These are phyloP conservation scores for Medicago arabica DNA, from an alignment of 306 rosid genomes.

Conservation along the genomic window DNA sequence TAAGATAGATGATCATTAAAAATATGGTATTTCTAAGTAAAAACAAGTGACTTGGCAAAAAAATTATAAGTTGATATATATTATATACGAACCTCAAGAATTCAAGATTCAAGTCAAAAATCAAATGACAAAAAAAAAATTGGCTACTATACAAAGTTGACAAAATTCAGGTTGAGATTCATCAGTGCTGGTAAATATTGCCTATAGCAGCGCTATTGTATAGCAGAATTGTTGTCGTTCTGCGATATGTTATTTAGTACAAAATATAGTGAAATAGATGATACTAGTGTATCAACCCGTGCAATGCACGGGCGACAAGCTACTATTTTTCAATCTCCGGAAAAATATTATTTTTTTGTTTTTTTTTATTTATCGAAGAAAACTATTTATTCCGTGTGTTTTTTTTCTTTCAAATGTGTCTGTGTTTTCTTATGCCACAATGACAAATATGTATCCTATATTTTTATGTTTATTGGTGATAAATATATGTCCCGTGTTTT, in stretches of 20 bases:
- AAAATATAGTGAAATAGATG: neutral
- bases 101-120: constrained; percentile 3
- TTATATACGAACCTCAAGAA: neutral
- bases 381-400: too few relatives aligned
- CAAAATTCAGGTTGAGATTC: neutral
- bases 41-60: constrained; percentile 10
- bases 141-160: neutral
- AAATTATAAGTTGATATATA: neutral
- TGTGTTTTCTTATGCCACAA: too few relatives aligned
- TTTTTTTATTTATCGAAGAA: too few relatives aligned
- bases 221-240: neutral
- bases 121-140: neutral
- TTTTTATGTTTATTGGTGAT: too few relatives aligned
- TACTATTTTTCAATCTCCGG: too few relatives aligned
- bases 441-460: too few relatives aligned
- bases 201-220: neutral
- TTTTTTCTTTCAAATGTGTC: too few relatives aligned
- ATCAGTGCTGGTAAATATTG: neutral
- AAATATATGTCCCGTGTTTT: too few relatives aligned
- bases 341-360: too few relatives aligned
- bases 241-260: neutral
- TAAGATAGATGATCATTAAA: neutral
- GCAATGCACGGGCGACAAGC: too few relatives aligned
- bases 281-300: too few relatives aligned
- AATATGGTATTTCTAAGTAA: neutral